phyloP scores from a whole-genome alignment of 2,329 filamentous ascomycete genomes.

The Microsporum ferrugineum region DNA sequence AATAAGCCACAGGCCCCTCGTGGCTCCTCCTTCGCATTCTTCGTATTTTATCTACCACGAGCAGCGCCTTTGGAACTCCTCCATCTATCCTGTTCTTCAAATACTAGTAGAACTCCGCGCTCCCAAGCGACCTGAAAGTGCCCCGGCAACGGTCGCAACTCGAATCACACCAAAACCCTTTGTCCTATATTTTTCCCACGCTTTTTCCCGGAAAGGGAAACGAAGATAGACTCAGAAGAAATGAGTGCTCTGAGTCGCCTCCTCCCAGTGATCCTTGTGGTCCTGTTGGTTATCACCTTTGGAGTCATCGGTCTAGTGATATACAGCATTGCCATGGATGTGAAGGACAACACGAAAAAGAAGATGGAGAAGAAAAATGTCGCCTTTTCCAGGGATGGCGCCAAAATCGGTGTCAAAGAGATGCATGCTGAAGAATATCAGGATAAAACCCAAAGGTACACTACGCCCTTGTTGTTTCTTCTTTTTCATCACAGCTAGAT shows the following conservation, averaged over 20 bases:
- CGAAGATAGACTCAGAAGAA: neutral
- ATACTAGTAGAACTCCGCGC: neutral
- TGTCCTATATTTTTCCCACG: neutral
- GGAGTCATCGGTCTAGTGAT: constrained; percentile 46
- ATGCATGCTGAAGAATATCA: constrained; percentile 46
- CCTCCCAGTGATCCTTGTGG: constrained; percentile 46
- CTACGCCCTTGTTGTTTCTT: constrained; percentile 1
- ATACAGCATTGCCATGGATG: constrained; percentile 48
- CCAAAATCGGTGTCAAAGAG: constrained; percentile 51
- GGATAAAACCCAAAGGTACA: constrained; percentile 47
- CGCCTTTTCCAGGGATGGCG: constrained; percentile 48
- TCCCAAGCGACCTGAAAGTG: neutral
- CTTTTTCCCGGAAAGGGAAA: neutral
- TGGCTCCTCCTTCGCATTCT: neutral
- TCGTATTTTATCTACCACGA: neutral
- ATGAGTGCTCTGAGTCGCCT: constrained; percentile 22
- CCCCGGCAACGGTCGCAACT: neutral
- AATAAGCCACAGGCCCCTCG: neutral
- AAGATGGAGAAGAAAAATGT: constrained; percentile 56
- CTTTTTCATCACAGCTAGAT: neutral
- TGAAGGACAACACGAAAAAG: constrained; percentile 45
- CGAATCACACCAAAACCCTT: neutral
- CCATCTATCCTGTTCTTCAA: neutral
- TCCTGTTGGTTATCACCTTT: constrained; percentile 41
- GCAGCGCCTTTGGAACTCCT: neutral